These are phyloP conservation scores for Rhizophora apiculata DNA, from an alignment of 345 rosid genomes.

Conservation along the genomic window DNA sequence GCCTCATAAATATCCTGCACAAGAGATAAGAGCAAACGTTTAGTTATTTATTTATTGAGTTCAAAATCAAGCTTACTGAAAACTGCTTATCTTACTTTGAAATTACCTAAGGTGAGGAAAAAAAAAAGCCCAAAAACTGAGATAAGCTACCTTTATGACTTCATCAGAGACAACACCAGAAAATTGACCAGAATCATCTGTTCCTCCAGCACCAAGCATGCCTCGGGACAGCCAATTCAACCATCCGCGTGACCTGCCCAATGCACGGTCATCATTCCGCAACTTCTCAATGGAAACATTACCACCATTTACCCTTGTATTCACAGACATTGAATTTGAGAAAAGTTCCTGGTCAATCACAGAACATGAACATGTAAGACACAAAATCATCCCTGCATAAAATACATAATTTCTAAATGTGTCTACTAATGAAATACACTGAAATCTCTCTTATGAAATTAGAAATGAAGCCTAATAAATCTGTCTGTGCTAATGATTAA, in stretches of 20 bases:
- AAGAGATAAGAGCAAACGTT: constrained; percentile 6
- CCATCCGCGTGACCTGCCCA: constrained; percentile 80
- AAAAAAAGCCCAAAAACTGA: background rate
- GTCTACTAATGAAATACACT: background rate
- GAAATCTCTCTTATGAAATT: background rate
- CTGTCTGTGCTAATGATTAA: background rate
- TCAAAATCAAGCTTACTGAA: no score
- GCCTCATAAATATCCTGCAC: constrained; percentile 90
- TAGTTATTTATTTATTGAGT: background rate
- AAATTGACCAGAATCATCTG: constrained; percentile 87
- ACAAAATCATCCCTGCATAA: no score
- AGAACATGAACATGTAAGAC: no score
- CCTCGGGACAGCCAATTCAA: constrained; percentile 95
- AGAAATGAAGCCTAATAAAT: background rate
- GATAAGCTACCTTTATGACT: constrained; percentile 67
- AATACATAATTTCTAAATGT: no score
- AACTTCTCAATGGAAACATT: constrained; percentile 42
- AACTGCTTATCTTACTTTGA: no score
- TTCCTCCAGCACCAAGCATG: constrained; percentile 99
- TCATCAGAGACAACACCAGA: constrained; percentile 94
- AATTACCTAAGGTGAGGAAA: no score
- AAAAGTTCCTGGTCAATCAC: constrained; percentile 49
- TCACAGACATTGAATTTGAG: constrained; percentile 31
- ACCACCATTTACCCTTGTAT: constrained; percentile 30
- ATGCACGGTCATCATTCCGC: constrained; percentile 48